Evolutionary conservation across 768 basidiomycete species (phyloP), one percentile per base, ranked within the genome.

Genomic region (Macrolepiota dolichaula): DNA sequence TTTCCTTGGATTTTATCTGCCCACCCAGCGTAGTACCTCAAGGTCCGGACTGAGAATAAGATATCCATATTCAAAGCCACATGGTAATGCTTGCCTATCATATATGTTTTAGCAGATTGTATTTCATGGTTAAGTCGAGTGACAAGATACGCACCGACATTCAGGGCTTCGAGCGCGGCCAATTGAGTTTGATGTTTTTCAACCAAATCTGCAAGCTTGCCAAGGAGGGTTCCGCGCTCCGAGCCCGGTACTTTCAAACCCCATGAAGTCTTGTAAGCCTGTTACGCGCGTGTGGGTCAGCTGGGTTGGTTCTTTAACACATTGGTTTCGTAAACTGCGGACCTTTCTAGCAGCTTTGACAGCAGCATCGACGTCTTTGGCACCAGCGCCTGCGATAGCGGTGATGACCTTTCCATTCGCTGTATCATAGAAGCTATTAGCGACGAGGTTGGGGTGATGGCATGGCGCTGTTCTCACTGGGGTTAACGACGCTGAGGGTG

Each of bases 11-110:
- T 74, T 76, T 96, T 96, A 77, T 95, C 94, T 25, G 93, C 90
- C 87, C 91, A 92, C 15, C 94, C 95, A 51, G 86, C 91, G 67
- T 89, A 97, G 75, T 96, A 96, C 35, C 85, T 78, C 65, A 93
- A 72, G 37, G 77, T 76, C 27, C 70, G 74, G 59, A 87, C 77
- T 0, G 82, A 72, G 54, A 72, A 72, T 0, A 68, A 66, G 1
- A 91, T 70, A 63, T 91, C 91, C 0, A 68, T 71, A 24, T 68
- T 72, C 61, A 77, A 81, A 13, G 85, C 78, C 70, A 73, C 76
- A 9, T 56, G 38, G 67, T 78, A 86, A 1, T 83, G 80, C 73
- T 88, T 88, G 46, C 87, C 84, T 82, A 27, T 3, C 7, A 9
- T 19, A 53, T 10, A 11, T 15, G 3, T 53, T 25, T 24, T 22